Conservation (phyloP, 2,329 filamentous ascomycete species). For the Verticillium longisporum region DNA sequence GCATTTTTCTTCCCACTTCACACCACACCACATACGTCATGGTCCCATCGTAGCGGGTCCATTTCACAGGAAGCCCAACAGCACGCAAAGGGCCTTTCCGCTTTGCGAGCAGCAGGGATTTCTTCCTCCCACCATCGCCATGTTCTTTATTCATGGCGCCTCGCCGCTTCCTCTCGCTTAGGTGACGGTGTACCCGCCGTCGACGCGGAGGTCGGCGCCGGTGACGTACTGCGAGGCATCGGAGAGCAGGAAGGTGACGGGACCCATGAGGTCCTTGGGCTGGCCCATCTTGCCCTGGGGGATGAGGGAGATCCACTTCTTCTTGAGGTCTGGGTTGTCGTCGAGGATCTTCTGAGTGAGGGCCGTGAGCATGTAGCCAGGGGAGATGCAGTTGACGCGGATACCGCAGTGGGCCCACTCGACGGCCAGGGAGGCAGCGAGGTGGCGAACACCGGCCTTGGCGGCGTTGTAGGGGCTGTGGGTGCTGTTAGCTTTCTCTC, state of each 20-base stretch:
- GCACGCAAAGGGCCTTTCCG: background rate
- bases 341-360: constrained; percentile 93
- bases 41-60: background rate
- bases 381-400: constrained; percentile 90
- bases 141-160: too few species aligned
- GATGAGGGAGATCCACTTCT: constrained; percentile 87
- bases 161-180: constrained; percentile 26
- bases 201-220: constrained; percentile 72
- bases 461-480: constrained; percentile 77
- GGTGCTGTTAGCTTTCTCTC: constrained; percentile 2
- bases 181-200: constrained; percentile 83
- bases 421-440: constrained; percentile 81
- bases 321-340: constrained; percentile 83
- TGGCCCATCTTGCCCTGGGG: constrained; percentile 90
- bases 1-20: background rate
- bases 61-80: background rate
- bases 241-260: constrained; percentile 78
- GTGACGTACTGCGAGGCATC: constrained; percentile 68
- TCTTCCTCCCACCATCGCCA: background rate
- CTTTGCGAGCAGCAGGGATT: background rate
- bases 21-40: background rate
- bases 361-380: constrained; percentile 93
- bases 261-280: constrained; percentile 88
- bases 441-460: constrained; percentile 85
- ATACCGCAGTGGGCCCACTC: constrained; percentile 89